Conservation (phyloP, 371 early-diverging fungal genomes). For the Zychaea mexicana region DNA sequence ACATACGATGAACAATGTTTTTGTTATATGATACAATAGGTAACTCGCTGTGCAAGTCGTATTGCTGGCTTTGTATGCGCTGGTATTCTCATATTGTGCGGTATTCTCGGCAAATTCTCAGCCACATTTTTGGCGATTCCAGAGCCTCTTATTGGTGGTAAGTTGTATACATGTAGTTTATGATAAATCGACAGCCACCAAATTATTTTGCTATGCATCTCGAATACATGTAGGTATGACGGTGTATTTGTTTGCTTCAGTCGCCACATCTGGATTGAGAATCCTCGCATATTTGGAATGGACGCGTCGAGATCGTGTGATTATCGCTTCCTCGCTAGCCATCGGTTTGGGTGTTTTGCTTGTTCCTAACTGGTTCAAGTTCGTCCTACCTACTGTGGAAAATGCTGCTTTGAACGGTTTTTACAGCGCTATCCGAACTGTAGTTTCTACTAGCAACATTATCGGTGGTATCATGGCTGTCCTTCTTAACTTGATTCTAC, state of each 20-base stretch:
- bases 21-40: neutral
- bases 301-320: slow-evolving; percentile 63
- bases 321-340: slow-evolving; percentile 43
- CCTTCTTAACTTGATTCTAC: neutral
- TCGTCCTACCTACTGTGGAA: slow-evolving; percentile 42
- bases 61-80: slow-evolving; percentile 60
- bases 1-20: too few relatives aligned
- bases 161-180: too few relatives aligned
- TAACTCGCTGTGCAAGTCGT: slow-evolving; percentile 53
- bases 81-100: slow-evolving; percentile 50
- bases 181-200: too few relatives aligned
- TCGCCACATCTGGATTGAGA: slow-evolving; percentile 57
- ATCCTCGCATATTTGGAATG: slow-evolving; percentile 57
- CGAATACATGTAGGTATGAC: slow-evolving; percentile 58
- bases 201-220: too few relatives aligned
- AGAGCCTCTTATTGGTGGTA: slow-evolving; percentile 50
- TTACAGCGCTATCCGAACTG: slow-evolving; percentile 18
- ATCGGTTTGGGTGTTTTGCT: slow-evolving; percentile 54
- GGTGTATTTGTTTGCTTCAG: slow-evolving; percentile 56
- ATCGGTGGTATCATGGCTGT: neutral
- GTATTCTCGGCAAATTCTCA: slow-evolving; percentile 57
- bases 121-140: slow-evolving; percentile 59
- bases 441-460: neutral
- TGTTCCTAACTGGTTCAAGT: slow-evolving; percentile 53
- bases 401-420: slow-evolving; percentile 47